These are phyloP conservation scores for Amyloporia xantha DNA, from an alignment of 768 basidiomycete species.

Conservation along the genomic window DNA sequence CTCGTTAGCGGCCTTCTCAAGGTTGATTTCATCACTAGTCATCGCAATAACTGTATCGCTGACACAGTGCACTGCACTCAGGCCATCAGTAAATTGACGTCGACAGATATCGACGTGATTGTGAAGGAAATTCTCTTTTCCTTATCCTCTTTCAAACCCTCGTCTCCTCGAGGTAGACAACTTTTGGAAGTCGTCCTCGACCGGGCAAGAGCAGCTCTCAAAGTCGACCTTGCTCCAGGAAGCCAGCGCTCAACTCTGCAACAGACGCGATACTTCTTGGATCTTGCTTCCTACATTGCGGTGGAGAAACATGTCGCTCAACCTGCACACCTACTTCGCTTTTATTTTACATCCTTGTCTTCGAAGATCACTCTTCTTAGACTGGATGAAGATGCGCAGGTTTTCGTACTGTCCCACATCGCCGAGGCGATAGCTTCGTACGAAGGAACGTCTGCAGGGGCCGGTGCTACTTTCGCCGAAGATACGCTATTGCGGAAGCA, in stretches of 20 bases:
- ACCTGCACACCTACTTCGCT: conserved; percentile 42
- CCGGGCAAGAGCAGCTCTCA: conserved; percentile 29
- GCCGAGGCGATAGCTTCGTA: conserved; percentile 38
- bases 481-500: conserved; percentile 36
- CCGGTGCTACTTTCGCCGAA: conserved; percentile 18
- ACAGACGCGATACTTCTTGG: conserved; percentile 37
- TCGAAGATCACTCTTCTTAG: conserved; percentile 43
- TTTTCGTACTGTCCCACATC: conserved; percentile 39
- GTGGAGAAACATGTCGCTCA: conserved; percentile 36
- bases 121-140: conserved; percentile 47
- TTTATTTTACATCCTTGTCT: conserved; percentile 39
- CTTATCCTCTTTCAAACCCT: conserved; percentile 37
- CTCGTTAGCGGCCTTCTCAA: conserved; percentile 42
- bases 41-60: too few species aligned
- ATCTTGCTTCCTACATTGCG: conserved; percentile 38
- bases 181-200: conserved; percentile 35
- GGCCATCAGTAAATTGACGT: conserved; percentile 43
- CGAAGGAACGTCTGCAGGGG: conserved; percentile 16
- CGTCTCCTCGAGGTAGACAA: conserved; percentile 30
- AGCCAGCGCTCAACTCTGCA: conserved; percentile 28
- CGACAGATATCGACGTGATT: conserved; percentile 38
- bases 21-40: conserved; percentile 41
- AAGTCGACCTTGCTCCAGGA: conserved; percentile 21
- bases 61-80: conserved; percentile 18
- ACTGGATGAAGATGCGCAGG: conserved; percentile 36